Evolutionary conservation across 2,329 filamentous ascomycete species (phyloP).

Genomic region (Lecanicillium sp.): DNA sequence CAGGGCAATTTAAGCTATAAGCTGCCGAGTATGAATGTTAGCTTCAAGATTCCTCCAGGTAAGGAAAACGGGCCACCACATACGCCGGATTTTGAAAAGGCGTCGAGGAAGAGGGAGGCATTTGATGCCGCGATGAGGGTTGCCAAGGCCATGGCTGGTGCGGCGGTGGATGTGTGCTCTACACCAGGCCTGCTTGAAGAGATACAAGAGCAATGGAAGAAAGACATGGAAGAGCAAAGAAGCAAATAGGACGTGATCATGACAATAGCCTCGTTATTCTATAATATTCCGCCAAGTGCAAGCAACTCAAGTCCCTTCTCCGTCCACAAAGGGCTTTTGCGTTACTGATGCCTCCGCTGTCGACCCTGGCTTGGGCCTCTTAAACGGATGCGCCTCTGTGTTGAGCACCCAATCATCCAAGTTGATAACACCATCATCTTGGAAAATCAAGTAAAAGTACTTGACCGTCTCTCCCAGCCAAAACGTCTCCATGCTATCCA

Average conservation of each 20-base stretch:
- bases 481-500: slow-evolving; percentile 63
- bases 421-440: slow-evolving; percentile 52
- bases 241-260: not conserved
- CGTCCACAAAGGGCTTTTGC: no score
- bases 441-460: slow-evolving; percentile 69
- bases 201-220: slow-evolving; percentile 15
- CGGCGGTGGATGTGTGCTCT: slow-evolving; percentile 15
- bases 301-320: no score
- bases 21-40: slow-evolving; percentile 44
- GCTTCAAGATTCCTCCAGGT: slow-evolving; percentile 41
- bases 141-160: slow-evolving; percentile 15
- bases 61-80: slow-evolving; percentile 12
- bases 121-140: slow-evolving; percentile 15
- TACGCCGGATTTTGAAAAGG: slow-evolving; percentile 15
- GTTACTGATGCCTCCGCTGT: no score
- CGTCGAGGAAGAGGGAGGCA: slow-evolving; percentile 13
- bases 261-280: no score
- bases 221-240: slow-evolving; percentile 11
- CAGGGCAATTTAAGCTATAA: slow-evolving; percentile 51
- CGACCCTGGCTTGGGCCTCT: slow-evolving; percentile 10
- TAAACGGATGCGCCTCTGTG: slow-evolving; percentile 47
- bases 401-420: slow-evolving; percentile 64
- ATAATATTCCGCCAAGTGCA: no score
- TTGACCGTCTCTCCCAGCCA: slow-evolving; percentile 73
- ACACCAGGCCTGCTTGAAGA: slow-evolving; percentile 13